Evolutionary conservation across 2,329 filamentous ascomycete species (phyloP), one percentile per base, ranked within the genome.

Genomic region (Paracoccidioides brasiliensis): DNA sequence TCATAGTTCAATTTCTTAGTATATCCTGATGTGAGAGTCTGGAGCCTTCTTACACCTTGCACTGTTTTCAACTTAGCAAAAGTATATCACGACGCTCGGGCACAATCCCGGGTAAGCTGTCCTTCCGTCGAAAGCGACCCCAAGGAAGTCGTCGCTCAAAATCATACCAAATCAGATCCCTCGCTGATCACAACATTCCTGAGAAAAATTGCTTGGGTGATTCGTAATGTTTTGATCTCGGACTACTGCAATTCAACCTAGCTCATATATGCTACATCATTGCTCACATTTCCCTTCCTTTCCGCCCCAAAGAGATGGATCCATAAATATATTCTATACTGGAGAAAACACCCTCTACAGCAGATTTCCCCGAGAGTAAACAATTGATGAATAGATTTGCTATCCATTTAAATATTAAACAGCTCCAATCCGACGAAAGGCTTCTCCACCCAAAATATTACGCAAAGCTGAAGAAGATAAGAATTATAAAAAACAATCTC

Each of bases 121-220:
- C 28, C 28, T 46, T 46, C 15, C 15, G 43, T 10, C 28, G 15
- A 2, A 46, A 46, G 28, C 22, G 28, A 32, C 30, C 30, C 9
- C 1, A 15, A 46, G 61, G 53, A 51, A 64, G 64, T 48, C 63
- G 61, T 42, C 60, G 51, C 7, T 66, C 67, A 44, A 64, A 62
- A 53, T 69, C 64, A 41, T 46, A 8, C 7, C 30, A 22, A 38
- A 65, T 52, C 35, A 69, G 51, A 1, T 22, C 55, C 54, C 9
- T 59, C 61, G 59, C 66, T 65, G 45, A 69, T 65, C 37, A 67
- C 54, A 7, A 68, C 62, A 54, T 70, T 66, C 9, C 67, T 67
- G 9, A 70, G 63, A 48, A 55, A 46, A 15, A 46, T 32, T 46
- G 28, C 1, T 6, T 46, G 43, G 12, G 10, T 46, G 14, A 10